Conservation (phyloP, 75 land plant genomes). For the Pseudotsuga menziesii region DNA sequence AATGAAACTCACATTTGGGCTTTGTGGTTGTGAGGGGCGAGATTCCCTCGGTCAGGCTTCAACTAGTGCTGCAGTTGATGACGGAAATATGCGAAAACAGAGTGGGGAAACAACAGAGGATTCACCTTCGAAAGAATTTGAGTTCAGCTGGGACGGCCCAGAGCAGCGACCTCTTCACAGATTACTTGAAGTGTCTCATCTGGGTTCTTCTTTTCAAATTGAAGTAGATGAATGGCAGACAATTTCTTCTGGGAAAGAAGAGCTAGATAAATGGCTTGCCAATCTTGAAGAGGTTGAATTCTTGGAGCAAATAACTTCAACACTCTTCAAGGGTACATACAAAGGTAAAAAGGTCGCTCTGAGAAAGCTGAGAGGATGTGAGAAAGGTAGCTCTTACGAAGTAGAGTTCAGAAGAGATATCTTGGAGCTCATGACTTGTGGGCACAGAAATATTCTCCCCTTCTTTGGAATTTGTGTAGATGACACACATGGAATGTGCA, state of each 20-base stretch:
- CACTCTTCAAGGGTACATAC: conserved; percentile 48
- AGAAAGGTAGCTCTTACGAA: conserved; percentile 46
- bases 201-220: conserved; percentile 32
- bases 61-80: conserved; percentile 5
- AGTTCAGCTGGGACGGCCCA: conserved; percentile 19
- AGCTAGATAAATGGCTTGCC: conserved; percentile 54
- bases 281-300: conserved; percentile 49
- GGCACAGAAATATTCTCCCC: conserved; percentile 63
- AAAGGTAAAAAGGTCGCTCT: conserved; percentile 49
- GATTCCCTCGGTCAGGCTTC: conserved; percentile 5
- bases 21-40: conserved; percentile 69
- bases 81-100: background rate
- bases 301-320: conserved; percentile 42
- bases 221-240: conserved; percentile 74
- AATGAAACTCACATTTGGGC: conserved; percentile 63
- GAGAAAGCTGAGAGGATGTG: conserved; percentile 59
- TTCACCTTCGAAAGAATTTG: conserved; percentile 12
- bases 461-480: conserved; percentile 60
- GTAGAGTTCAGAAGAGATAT: conserved; percentile 50
- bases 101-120: conserved; percentile 10
- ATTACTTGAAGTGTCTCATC: conserved; percentile 32
- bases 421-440: conserved; percentile 66
- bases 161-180: conserved; percentile 16
- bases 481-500: conserved; percentile 60
- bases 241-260: conserved; percentile 49